phyloP scores from a whole-genome alignment of 1,139 yeast genomes.

The Hyphopichia wangnamkhiaoensis region DNA sequence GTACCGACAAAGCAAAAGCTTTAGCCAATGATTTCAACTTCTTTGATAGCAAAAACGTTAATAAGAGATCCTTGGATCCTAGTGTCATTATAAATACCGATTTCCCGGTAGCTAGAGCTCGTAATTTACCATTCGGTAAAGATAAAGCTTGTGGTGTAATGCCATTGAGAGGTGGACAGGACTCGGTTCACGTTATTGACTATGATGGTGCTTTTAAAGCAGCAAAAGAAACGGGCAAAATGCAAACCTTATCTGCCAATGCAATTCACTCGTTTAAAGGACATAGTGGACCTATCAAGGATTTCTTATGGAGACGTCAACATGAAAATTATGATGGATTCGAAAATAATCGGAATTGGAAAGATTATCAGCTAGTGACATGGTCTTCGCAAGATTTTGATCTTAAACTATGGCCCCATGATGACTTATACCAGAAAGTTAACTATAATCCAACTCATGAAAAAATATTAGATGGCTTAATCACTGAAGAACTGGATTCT shows the following conservation, averaged over 20 bases:
- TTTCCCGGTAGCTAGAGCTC: conserved; percentile 86
- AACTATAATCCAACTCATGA: conserved; percentile 50
- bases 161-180: conserved; percentile 87
- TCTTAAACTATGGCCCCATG: conserved; percentile 78
- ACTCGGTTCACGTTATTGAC: conserved; percentile 69
- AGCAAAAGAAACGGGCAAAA: conserved; percentile 26
- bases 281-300: conserved; percentile 81
- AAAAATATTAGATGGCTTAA: conserved; percentile 23
- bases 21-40: conserved; percentile 21
- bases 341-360: conserved; percentile 55
- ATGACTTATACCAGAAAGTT: conserved; percentile 60
- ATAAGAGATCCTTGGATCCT: conserved; percentile 32
- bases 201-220: conserved; percentile 48
- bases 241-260: conserved; percentile 28
- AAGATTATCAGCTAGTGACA: conserved; percentile 86
- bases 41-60: conserved; percentile 20
- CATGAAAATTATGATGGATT: conserved; percentile 36
- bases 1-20: conserved; percentile 23
- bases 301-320: conserved; percentile 81
- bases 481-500: conserved; percentile 21
- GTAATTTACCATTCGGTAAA: conserved; percentile 85
- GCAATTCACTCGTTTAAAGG: conserved; percentile 73
- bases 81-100: conserved; percentile 64
- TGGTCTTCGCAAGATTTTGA: conserved; percentile 88
- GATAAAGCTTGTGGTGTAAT: conserved; percentile 78